Base-by-base conservation (phyloP, 805 yeast species). In the Candida yuanshanica region DNA sequence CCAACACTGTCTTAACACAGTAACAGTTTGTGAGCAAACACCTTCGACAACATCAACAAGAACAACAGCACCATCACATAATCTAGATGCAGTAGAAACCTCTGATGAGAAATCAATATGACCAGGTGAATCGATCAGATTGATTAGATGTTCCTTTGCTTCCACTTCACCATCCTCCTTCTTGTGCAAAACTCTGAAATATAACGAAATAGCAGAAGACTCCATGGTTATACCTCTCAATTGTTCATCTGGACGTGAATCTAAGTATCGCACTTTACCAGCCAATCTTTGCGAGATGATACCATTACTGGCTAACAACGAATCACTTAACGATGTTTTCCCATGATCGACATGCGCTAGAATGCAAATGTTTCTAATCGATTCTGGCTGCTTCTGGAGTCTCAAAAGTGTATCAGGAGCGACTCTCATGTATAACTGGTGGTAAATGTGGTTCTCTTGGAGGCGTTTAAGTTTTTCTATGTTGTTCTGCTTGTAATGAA, bases 321-420 rank as follows among this genome's bases (percentile, higher is more conserved):
- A 84, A 62, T 93, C 99, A 34, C 95, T 84, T 24, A 93, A 68
- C 2, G 98, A 87, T 0, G 99, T 93, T 65, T 93, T 93, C 21
- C 99, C 99, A 59, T 93, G 99, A 61, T 93, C 99, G 20, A 93
- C 99, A 63, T 93, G 99, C 0, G 99, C 99, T 37, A 93, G 70
- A 46, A 93, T 88, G 64, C 99, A 93, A 34, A 93, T 87, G 62
- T 93, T 93, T 46, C 99, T 72, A 23, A 91, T 79, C 46, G 77
- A 68, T 13, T 73, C 64, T 0, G 95, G 79, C 48, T 83, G 75
- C 49, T 70, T 70, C 60, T 91, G 97, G 16, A 89, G 66, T 48
- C 75, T 62, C 24, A 75, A 70, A 25, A 88, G 73, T 23, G 81
- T 79, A 31, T 77, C 81, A 5, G 83, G 70, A 2, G 85, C 73